Percentiles rank a stretch among this genome's conserved stretches.
These are phyloP conservation scores for Sugiyamaella mastotermitis DNA, from an alignment of 805 yeast genomes.

Conservation along the genomic window DNA sequence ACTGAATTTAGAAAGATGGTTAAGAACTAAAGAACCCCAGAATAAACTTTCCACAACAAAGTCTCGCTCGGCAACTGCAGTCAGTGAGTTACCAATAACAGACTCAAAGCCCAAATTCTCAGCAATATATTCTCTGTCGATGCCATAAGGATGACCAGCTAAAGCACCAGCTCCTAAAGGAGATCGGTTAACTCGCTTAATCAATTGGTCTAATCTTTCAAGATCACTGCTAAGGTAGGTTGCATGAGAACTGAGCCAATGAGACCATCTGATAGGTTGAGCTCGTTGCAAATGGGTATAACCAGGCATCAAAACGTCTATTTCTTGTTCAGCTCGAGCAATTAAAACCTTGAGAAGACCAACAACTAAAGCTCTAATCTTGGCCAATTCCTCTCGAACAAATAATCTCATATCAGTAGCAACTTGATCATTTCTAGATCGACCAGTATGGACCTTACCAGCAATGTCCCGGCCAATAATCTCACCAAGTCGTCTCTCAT, in stretches of 20 bases:
- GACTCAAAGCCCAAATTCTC: conserved; percentile 70
- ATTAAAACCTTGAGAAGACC: conserved; percentile 62
- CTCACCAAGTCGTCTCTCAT: conserved; percentile 96
- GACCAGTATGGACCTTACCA: conserved; percentile 98
- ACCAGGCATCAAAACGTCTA: conserved; percentile 95
- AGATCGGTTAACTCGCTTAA: conserved; percentile 74
- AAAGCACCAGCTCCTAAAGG: conserved; percentile 98
- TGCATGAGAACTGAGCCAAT: conserved; percentile 92
- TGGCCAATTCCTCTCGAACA: conserved; percentile 68
- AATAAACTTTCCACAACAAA: conserved; percentile 93
- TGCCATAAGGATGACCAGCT: conserved; percentile 99
- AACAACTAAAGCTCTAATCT: conserved; percentile 50
- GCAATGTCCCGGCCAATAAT: conserved; percentile 88
- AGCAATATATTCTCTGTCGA: conserved; percentile 88
- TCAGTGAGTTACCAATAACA: conserved; percentile 89
- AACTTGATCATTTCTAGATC: conserved; percentile 97
- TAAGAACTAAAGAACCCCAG: conserved; percentile 93
- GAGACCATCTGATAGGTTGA: conserved; percentile 99
- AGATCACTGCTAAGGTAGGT: conserved; percentile 90
- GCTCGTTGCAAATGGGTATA: conserved; percentile 98
- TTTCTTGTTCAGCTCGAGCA: conserved; percentile 76
- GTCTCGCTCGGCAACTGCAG: conserved; percentile 98
- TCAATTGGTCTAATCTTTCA: conserved; percentile 74
- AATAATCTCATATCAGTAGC: conserved; percentile 98
- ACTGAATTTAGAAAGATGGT: conserved; percentile 88